Evolutionary conservation across 2,329 filamentous ascomycete species (phyloP).

Genomic region (Trichoderma polysporum): DNA sequence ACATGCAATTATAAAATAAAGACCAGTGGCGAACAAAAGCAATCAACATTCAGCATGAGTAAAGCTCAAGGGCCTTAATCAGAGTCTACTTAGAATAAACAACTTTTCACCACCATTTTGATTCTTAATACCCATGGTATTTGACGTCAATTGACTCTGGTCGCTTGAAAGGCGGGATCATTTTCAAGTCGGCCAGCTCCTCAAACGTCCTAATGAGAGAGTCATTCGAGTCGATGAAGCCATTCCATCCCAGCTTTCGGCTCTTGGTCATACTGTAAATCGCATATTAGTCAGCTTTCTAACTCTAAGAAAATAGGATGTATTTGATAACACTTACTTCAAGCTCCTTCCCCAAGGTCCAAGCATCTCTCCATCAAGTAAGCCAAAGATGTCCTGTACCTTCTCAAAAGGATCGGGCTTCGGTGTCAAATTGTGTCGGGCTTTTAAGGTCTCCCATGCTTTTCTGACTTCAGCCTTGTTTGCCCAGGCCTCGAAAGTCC

Average conservation of each 20-base stretch:
- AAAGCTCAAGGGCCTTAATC: not conserved
- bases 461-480: constrained; percentile 1
- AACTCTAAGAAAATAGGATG: not conserved
- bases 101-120: not conserved
- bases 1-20: not conserved
- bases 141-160: not conserved
- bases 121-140: not conserved
- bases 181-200: not conserved
- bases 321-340: not conserved
- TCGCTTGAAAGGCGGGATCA: constrained; percentile 3
- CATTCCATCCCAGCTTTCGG: constrained; percentile 13
- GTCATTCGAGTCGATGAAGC: not conserved
- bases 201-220: not conserved
- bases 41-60: not conserved
- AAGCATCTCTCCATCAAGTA: not conserved
- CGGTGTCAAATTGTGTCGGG: not conserved
- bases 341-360: not conserved
- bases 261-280: not conserved
- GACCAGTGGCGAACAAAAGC: not conserved
- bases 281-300: not conserved
- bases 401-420: not conserved
- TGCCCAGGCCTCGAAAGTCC: not conserved
- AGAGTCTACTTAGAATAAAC: not conserved
- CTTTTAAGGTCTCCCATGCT: not conserved
- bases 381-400: not conserved